Evolutionary conservation across 2,329 filamentous ascomycete species (phyloP).

Genomic region (Venturia asperata): DNA sequence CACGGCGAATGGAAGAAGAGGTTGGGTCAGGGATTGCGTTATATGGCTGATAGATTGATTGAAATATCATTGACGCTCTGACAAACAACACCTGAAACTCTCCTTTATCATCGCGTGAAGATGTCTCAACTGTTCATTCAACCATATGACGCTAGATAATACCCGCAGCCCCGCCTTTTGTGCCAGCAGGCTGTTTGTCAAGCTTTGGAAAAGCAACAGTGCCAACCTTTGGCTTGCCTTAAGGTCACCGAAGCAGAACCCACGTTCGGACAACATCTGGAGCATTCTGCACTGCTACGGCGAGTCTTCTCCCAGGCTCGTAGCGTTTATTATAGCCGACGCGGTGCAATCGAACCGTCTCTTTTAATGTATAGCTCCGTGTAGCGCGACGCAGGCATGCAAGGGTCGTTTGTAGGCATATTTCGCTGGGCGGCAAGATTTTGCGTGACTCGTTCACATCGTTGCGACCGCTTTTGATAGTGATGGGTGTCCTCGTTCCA

Average conservation of each 20-base stretch:
- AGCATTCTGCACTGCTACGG: background rate
- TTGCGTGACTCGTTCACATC: background rate
- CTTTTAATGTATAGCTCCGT: too few relatives aligned
- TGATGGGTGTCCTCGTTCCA: too few relatives aligned
- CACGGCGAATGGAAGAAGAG: background rate
- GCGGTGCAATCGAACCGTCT: too few relatives aligned
- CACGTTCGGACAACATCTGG: too few relatives aligned
- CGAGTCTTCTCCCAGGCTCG: background rate
- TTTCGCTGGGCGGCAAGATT: background rate
- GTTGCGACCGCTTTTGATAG: background rate
- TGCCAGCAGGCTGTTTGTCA: too few relatives aligned
- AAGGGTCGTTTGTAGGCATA: too few relatives aligned
- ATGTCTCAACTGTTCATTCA: background rate
- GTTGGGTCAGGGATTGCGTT: background rate
- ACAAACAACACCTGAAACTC: background rate
- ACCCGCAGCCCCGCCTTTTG: too few relatives aligned
- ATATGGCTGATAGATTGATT: slow-evolving; percentile 11
- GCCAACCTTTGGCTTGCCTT: too few relatives aligned
- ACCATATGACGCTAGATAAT: background rate
- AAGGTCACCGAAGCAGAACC: too few relatives aligned
- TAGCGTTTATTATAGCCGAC: background rate
- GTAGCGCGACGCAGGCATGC: too few relatives aligned
- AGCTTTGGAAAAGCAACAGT: too few relatives aligned
- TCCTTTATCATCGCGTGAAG: background rate
- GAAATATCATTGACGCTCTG: slow-evolving; percentile 11